Base-by-base conservation (phyloP, 108 stramenopile genomes). In the Nitzschia sp. region DNA sequence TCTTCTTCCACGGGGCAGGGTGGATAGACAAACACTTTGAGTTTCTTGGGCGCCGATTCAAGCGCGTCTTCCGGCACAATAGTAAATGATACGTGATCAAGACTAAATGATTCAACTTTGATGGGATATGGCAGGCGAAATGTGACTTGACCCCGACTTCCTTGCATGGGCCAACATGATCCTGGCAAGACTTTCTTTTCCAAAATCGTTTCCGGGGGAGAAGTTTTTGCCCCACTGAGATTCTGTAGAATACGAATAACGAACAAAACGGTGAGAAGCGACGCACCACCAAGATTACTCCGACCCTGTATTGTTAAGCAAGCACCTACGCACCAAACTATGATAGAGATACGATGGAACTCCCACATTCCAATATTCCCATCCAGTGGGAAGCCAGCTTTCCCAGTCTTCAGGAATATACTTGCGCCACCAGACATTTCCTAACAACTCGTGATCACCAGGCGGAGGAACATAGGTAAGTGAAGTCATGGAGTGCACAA, bases 321-420 rank as follows among this genome's bases (percentile, higher is more conserved):
- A 11, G 49, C 26, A 21, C 48, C 28, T 8, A 70, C 79, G 46
- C 70, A 80, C 86, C 66, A 85, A 53, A 45, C 60, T 72, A 59
- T 83, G 87, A 33, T 67, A 81, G 5, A 88, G 55, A 64, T 70
- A 75, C 33, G 75, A 68, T 23, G 87, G 87, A 47, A 81, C 33
- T 30, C 64, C 71, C 1, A 81, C 60, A 35, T 83, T 34, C 45
- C 82, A 73, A 46, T 85, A 61, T 45, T 85, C 65, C 67, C 82
- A 75, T 17, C 84, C 88, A 23, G 67, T 35, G 25, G 84, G 85
- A 11, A 90, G 36, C 0, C 68, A 33, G n/a, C 77, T 55, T 59
- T 90, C 87, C 89, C 86, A 91, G 63, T 88, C 90, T 54, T 91
- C 70, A 27, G 90, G 90, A 60, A 91, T 75, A 47, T 76, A 88